Percentiles rank a stretch among this genome's conserved stretches.
Evolutionary conservation across 106 monocot genomes (phyloP).

Genomic region (Dioscorea dumetorum): DNA sequence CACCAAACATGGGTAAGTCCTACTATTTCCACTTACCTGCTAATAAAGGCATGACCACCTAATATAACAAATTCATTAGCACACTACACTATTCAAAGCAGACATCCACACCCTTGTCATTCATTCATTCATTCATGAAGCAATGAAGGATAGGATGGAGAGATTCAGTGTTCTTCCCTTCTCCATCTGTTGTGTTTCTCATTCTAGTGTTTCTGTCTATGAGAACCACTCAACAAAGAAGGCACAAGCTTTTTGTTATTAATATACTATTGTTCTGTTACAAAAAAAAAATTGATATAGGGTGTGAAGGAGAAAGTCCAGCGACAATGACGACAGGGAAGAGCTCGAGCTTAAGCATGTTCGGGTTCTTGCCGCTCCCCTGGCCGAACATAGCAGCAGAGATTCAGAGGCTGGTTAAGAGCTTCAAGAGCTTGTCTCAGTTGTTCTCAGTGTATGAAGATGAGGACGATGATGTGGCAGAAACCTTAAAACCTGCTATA

Average conservation of each 20-base stretch:
- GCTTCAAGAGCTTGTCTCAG: slow-evolving; percentile 56
- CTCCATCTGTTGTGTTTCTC: slow-evolving; percentile 64
- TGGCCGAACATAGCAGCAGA: slow-evolving; percentile 18
- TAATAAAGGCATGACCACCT: too few species aligned
- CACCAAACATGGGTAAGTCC: slow-evolving; percentile 21
- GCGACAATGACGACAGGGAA: neutral
- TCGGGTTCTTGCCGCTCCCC: slow-evolving; percentile 10
- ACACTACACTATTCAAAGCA: slow-evolving; percentile 4
- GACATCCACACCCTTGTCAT: neutral
- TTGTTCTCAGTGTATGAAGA: slow-evolving; percentile 40
- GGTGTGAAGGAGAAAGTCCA: slow-evolving; percentile 1
- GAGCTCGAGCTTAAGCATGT: too few species aligned
- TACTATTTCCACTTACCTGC: slow-evolving; percentile 21
- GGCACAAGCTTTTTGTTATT: too few species aligned
- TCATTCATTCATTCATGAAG: slow-evolving; percentile 1
- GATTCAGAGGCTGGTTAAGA: slow-evolving; percentile 45
- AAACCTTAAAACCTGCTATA: too few species aligned
- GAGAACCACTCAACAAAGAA: slow-evolving; percentile 31
- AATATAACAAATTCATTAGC: slow-evolving; percentile 21
- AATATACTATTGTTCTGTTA: too few species aligned
- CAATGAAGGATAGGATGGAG: slow-evolving; percentile 39
- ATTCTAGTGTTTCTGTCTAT: slow-evolving; percentile 47
- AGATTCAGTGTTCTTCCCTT: slow-evolving; percentile 59
- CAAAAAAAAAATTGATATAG: too few species aligned
- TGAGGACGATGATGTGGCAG: slow-evolving; percentile 39